Conservation (phyloP, 352 stramenopile species). For the Blastocystis sp. region DNA sequence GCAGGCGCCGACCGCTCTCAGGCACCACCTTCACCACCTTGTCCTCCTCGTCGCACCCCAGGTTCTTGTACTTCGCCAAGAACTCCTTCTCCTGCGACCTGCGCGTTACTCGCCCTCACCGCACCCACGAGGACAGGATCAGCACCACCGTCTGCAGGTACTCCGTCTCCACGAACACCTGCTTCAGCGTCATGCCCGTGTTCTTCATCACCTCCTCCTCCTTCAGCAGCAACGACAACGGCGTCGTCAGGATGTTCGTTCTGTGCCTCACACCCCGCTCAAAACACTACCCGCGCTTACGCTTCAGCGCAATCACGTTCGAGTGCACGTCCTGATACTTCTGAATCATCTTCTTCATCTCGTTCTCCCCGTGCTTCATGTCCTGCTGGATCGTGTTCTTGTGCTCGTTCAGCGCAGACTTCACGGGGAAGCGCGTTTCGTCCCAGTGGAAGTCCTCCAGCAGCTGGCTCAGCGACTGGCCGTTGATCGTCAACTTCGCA, state of each 20-base stretch:
- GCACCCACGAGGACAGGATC: neutral
- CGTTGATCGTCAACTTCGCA: conserved; percentile 8
- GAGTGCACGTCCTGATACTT: conserved; percentile 46
- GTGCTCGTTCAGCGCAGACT: too few relatives aligned
- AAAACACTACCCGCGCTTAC: conserved; percentile 3
- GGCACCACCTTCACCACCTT: neutral
- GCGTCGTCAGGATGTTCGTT: conserved; percentile 31
- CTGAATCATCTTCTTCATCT: conserved; percentile 39
- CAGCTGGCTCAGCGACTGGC: neutral
- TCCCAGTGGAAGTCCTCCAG: too few relatives aligned
- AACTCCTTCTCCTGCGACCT: conserved; percentile 40
- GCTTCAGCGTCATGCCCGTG: neutral
- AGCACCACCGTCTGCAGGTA: conserved; percentile 33
- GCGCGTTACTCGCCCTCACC: too few relatives aligned
- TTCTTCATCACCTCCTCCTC: conserved; percentile 39
- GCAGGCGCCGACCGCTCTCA: neutral
- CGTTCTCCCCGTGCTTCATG: neutral
- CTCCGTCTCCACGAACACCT: conserved; percentile 17
- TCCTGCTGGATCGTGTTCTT: neutral
- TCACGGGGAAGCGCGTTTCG: too few relatives aligned
- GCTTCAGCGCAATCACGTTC: neutral
- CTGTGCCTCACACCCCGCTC: neutral
- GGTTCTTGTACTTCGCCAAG: neutral
- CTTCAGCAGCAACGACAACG: neutral
- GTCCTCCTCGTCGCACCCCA: neutral